Evolutionary conservation across 2,329 filamentous ascomycete species (phyloP), one percentile per base, ranked within the genome.

Genomic region (Curvularia hawaiiensis): DNA sequence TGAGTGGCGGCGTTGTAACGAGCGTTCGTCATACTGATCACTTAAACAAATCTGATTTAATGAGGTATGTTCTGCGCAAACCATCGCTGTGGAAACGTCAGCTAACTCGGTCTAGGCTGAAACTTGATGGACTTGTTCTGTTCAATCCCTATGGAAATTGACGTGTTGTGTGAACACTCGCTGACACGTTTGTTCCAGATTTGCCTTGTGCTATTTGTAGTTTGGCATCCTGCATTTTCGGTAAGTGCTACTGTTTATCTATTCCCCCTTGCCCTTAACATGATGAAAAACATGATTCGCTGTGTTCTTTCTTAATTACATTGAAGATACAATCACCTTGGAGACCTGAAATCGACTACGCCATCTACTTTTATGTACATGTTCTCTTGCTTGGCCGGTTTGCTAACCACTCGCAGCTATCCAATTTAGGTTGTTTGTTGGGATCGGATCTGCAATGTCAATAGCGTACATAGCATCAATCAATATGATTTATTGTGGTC

Each of bases 1-100:
- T 86, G 85, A 88, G 79, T 80, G 77, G 76, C 73, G 75, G 75
- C 77, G 74, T 71, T 74, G 76, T 81, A 81, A 80, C 77, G 78
- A 79, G 71, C 71, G 72, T 66, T 58, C 62, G 65, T 77, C 75
- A 82, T 76, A 66, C 83, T 87, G 84, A 87, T 84, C 83, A 80
- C 79, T 78, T 82, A 82, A 85, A 85, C 56, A 85, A 87, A 85
- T 87, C 85, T 88, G 85, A 88, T 87, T 87, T 87, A 87, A 87
- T 87, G 85, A 87, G 84, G 84, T 80, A 77, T 66, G 75, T 68
- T 16, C 7, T n/a, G 5, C 3, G 11, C 5, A 5, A 22, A 22
- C 5, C 16, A n/a, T 44, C 22, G 11, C 7, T 10, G 10, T 46
- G 16, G 16, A 10, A 54, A 8, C 43, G 28, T 51, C 46, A 22